Conservation (phyloP, 2,329 filamentous ascomycete species). For the Claviceps humidiphila region DNA sequence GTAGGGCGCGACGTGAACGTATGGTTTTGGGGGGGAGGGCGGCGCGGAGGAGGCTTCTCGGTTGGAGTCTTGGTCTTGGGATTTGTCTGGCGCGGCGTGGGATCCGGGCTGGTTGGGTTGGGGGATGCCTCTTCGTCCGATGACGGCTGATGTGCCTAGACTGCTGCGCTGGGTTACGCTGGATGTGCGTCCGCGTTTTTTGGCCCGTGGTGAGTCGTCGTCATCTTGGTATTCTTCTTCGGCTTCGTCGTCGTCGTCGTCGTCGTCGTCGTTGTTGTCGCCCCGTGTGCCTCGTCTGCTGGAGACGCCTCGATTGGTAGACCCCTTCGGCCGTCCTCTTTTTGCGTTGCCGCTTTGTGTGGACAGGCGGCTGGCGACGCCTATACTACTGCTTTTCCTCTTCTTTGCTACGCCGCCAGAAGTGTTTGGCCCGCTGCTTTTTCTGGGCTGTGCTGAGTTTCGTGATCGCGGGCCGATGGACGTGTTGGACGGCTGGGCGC, state of each 20-base stretch:
- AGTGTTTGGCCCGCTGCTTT: background rate
- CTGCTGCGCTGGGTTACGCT: background rate
- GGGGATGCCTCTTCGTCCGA: constrained; percentile 5
- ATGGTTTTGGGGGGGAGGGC: constrained; percentile 22
- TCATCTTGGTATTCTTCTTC: constrained; percentile 1
- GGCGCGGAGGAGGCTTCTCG: constrained; percentile 5
- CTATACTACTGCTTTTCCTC: background rate
- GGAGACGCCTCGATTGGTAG: background rate
- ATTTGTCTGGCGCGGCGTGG: background rate
- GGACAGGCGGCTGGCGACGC: constrained; percentile 14
- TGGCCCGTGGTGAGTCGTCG: background rate
- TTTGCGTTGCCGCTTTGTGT: constrained; percentile 4
- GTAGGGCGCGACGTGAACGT: constrained; percentile 37
- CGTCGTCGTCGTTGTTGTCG: constrained; percentile 8
- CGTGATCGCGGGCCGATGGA: background rate
- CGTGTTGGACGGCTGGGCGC: constrained; percentile 15
- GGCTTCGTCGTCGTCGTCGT: constrained; percentile 12
- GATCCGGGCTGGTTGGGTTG: constrained; percentile 3
- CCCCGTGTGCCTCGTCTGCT: background rate
- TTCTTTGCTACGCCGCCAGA: background rate
- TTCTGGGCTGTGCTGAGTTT: background rate
- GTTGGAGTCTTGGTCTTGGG: background rate
- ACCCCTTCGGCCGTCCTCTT: background rate
- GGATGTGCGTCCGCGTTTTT: background rate
- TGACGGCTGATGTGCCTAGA: constrained; percentile 1